phyloP scores from a whole-genome alignment of 1,284 basidiomycete species.

The Fomitopsis pinicola region DNA sequence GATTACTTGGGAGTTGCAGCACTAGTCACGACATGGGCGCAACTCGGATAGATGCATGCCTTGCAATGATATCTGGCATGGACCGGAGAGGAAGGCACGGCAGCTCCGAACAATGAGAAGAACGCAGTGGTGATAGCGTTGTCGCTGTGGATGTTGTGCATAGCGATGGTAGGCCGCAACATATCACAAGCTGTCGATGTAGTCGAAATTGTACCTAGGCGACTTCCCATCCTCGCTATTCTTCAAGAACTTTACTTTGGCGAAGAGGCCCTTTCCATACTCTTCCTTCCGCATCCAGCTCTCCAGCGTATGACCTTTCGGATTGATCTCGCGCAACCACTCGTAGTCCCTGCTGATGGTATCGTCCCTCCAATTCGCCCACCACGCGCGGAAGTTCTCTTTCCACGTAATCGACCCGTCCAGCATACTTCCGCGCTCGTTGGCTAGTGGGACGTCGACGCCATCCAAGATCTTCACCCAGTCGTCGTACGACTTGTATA shows the following conservation, averaged over 20 bases:
- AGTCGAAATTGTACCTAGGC: neutral
- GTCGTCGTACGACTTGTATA: constrained; percentile 35
- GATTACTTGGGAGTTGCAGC: too few relatives aligned
- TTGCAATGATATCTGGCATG: too few relatives aligned
- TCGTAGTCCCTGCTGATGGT: constrained; percentile 38
- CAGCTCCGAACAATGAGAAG: too few relatives aligned
- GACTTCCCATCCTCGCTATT: constrained; percentile 16
- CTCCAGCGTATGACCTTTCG: constrained; percentile 22
- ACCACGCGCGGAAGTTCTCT: constrained; percentile 39
- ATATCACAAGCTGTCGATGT: neutral
- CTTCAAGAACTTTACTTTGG: constrained; percentile 11
- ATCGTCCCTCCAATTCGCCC: constrained; percentile 38
- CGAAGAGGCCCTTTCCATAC: constrained; percentile 13
- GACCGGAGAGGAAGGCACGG: too few relatives aligned
- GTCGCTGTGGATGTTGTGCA: too few relatives aligned
- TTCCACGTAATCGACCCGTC: constrained; percentile 31
- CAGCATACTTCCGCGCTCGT: constrained; percentile 9
- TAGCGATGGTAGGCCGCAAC: too few relatives aligned
- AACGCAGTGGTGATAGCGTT: too few relatives aligned
- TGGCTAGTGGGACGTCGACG: constrained; percentile 33
- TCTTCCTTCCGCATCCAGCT: constrained; percentile 23
- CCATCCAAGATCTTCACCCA: constrained; percentile 34
- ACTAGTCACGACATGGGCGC: too few relatives aligned
- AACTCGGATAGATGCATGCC: too few relatives aligned
- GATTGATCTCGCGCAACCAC: constrained; percentile 37